Conservation (phyloP, 352 stramenopile species). For the Nothophytophthora sp. region DNA sequence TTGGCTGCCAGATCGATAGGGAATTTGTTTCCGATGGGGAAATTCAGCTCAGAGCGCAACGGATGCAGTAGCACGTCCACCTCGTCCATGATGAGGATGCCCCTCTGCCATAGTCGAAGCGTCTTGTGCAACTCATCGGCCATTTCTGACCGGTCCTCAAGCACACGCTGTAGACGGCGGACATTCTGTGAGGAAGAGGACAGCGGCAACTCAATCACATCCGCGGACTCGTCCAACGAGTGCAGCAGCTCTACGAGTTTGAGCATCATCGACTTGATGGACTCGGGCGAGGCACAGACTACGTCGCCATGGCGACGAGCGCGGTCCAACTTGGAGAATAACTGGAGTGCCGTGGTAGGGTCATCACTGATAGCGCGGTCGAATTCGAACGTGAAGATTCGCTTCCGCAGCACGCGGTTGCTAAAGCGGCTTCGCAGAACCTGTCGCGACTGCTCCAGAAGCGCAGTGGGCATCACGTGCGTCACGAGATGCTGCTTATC, state of each 20-base stretch:
- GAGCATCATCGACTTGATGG: slow-evolving; percentile 99
- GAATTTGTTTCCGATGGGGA: slow-evolving; percentile 93
- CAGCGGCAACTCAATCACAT: slow-evolving; percentile 66
- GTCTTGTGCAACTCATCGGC: slow-evolving; percentile 90
- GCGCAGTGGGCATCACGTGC: slow-evolving; percentile 98
- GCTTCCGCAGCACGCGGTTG: slow-evolving; percentile 95
- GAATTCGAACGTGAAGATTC: slow-evolving; percentile 99
- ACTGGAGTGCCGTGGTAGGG: slow-evolving; percentile 48
- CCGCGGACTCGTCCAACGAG: slow-evolving; percentile 83
- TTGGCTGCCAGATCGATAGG: slow-evolving; percentile 89
- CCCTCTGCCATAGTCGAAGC: slow-evolving; percentile 91
- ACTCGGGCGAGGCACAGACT: slow-evolving; percentile 98
- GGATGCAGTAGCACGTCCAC: slow-evolving; percentile 92
- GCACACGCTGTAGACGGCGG: slow-evolving; percentile 58
- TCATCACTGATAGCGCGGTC: slow-evolving; percentile 94
- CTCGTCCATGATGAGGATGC: slow-evolving; percentile 94
- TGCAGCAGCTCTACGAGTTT: slow-evolving; percentile 97
- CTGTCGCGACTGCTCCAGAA: slow-evolving; percentile 98
- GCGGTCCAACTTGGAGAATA: slow-evolving; percentile 89
- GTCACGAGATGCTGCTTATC: slow-evolving; percentile 95
- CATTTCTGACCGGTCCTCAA: slow-evolving; percentile 87
- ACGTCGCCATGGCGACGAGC: slow-evolving; percentile 93
- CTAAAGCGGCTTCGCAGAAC: slow-evolving; percentile 98
- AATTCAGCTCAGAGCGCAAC: slow-evolving; percentile 90
- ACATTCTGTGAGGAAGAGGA: slow-evolving; percentile 71